phyloP scores from a whole-genome alignment of 306 rosid species.

The Quercus aquifolioides region DNA sequence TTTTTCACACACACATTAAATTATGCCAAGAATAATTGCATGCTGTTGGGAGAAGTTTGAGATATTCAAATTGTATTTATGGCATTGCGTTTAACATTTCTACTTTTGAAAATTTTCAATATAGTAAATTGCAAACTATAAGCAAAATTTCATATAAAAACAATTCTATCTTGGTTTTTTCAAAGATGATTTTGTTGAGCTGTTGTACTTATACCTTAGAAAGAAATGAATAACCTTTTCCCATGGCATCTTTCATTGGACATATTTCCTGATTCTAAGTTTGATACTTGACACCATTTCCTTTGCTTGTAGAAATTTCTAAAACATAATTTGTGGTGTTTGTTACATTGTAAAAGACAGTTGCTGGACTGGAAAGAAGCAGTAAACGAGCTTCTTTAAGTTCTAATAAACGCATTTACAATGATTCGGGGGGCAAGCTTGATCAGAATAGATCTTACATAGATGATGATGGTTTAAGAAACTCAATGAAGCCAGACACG shows the following conservation, averaged over 20 bases:
- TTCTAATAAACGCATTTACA: slow-evolving; percentile 16
- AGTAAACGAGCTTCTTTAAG: slow-evolving; percentile 35
- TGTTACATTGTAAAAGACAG: slow-evolving; percentile 61
- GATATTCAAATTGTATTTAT: background rate
- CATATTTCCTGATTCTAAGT: background rate
- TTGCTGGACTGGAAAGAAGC: slow-evolving; percentile 35
- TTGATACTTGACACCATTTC: slow-evolving; percentile 16
- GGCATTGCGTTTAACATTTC: background rate
- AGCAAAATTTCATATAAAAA: slow-evolving; percentile 1
- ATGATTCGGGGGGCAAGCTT: slow-evolving; percentile 33
- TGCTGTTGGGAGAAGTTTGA: background rate
- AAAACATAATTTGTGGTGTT: slow-evolving; percentile 38
- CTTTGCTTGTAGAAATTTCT: slow-evolving; percentile 27
- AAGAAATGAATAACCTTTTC: slow-evolving; percentile 6
- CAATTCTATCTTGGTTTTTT: background rate
- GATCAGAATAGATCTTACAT: slow-evolving; percentile 32
- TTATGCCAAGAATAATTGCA: background rate
- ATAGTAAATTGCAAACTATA: slow-evolving; percentile 3
- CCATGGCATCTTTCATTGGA: background rate
- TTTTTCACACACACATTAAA: background rate
- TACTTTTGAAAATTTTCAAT: background rate
- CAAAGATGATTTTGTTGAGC: background rate
- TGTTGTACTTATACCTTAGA: background rate
- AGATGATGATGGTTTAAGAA: slow-evolving; percentile 27
- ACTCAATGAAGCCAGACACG: slow-evolving; percentile 41